Base-by-base conservation (phyloP, 73 alveolate species). In the Durusdinium trenchii region DNA sequence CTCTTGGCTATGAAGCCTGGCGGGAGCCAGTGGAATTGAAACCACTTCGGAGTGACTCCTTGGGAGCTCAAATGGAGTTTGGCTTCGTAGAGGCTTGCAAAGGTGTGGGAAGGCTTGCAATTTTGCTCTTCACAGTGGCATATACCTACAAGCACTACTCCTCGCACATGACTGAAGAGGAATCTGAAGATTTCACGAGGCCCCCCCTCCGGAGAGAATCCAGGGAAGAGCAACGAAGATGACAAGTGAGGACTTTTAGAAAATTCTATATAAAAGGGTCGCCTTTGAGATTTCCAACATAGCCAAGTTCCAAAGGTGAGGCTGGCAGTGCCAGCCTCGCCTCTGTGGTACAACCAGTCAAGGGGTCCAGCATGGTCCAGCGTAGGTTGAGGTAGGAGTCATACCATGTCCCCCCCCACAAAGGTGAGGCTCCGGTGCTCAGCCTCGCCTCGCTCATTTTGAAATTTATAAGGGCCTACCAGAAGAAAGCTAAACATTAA, bases 381-480 rank as follows among this genome's bases (percentile, higher is more conserved):
- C 40, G 76, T 23, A 26, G 32, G 76, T 38, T 23, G 32, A 26
- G 40, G 32, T 62, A 26, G 32, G 43, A 62, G 40, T 62, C 4
- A 20, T 12, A 40, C 43, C 9, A 10, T 23, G 43, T 26, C 4
- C 76, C 5, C 32, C 76, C 7, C 23, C 23, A 42, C 40, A 32
- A 54, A 20, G 86, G 86, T 76, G 86, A 76, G 0, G 61, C 86
- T 76, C 38, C 38, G 54, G 57, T 51, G 3, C 42, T 14, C 42
- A 76, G 60, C 61, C 38, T 76, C 86, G 86, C 86, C 86, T 43
- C 61, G n/a, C n/a, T n/a, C n/a, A n/a, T n/a, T n/a, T n/a, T n/a
- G n/a, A n/a, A n/a, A n/a, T n/a, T n/a, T n/a, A n/a, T n/a, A n/a
- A n/a, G n/a, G n/a, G n/a, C n/a, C n/a, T n/a, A n/a, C n/a, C n/a